Percentiles rank a stretch among this genome's conserved stretches.
Evolutionary conservation across 805 yeast genomes (phyloP).

Genomic region (Myxozyma udenii): DNA sequence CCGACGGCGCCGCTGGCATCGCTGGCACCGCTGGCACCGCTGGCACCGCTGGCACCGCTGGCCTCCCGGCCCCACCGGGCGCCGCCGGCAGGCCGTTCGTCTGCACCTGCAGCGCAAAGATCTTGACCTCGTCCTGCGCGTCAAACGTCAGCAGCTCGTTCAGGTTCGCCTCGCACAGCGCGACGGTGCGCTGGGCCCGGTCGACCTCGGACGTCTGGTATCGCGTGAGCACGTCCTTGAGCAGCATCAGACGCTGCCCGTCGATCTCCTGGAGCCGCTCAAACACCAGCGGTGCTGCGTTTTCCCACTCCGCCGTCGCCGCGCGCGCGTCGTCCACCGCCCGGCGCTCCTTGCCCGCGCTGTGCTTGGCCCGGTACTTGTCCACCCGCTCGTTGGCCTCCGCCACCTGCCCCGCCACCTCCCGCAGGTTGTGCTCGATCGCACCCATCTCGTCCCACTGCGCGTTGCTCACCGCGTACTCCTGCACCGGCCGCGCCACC

Average conservation of each 20-base stretch:
- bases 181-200: constrained; percentile 45
- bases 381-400: constrained; percentile 44
- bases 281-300: constrained; percentile 72
- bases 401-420: constrained; percentile 46
- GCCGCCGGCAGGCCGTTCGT: constrained; percentile 22
- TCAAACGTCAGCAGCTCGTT: constrained; percentile 63
- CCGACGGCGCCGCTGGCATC: constrained; percentile 6
- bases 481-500: constrained; percentile 39
- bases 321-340: constrained; percentile 47
- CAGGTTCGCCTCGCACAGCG: constrained; percentile 60
- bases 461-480: constrained; percentile 52
- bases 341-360: constrained; percentile 40
- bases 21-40: background rate
- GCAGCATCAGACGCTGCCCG: constrained; percentile 53
- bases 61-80: background rate
- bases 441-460: constrained; percentile 55
- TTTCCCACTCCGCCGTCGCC: constrained; percentile 53
- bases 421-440: constrained; percentile 45
- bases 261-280: constrained; percentile 74
- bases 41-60: constrained; percentile 4
- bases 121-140: constrained; percentile 56
- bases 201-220: constrained; percentile 62
- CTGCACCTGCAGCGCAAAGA: constrained; percentile 45
- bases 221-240: constrained; percentile 64
- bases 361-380: constrained; percentile 35